Evolutionary conservation across 2,329 filamentous ascomycete species (phyloP), one percentile per base, ranked within the genome.

Genomic region (Tolypocladium ophioglossoides): DNA sequence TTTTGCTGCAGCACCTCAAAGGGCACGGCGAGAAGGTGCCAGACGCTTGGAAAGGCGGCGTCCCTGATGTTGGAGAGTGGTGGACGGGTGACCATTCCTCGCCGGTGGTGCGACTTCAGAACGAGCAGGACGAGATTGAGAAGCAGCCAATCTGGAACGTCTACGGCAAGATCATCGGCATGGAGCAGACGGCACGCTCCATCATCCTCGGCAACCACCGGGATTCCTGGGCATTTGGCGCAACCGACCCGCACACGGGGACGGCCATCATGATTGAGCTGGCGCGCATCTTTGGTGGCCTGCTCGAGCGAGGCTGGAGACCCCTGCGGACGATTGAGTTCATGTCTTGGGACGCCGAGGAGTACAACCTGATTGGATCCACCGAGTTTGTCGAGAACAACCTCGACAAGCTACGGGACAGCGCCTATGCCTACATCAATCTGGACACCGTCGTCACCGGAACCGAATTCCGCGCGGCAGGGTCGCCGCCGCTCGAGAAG

Each of bases 321-420:
- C 94, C 94, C 1, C 76, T 95, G 18, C 86, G 94, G n/a, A 95
- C 90, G 4, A 95, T 99, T 59, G 88, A 95, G 68, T 97, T 99
- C 69, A 91, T 91, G 65, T 96, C 89, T 37, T 99, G 94, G 94
- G 94, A 99, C 68, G 94, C 83, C 4, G 86, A 86, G 61, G 90
- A 92, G 69, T 97, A 96, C 74, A 96, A 96, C 69, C 74, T 94
- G 48, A 88, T 96, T 55, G 94, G 94, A 10, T 95, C 90, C 12
- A 97, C 94, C 2, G 94, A 99, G 68, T 92, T 87, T 64, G 94
- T 99, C 48, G 94, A 99, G 72, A 86, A 87, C 49, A 85, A 92
- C 61, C 76, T 90, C 32, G 84, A 91, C 0, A 68, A 74, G 3
- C 77, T 99, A 8, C 85, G 89, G 44, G 74, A 79, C 20, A 80